Evolutionary conservation across 352 stramenopile species (phyloP), one percentile per base, ranked within the genome.

Genomic region (Phytophthora sansomeana): DNA sequence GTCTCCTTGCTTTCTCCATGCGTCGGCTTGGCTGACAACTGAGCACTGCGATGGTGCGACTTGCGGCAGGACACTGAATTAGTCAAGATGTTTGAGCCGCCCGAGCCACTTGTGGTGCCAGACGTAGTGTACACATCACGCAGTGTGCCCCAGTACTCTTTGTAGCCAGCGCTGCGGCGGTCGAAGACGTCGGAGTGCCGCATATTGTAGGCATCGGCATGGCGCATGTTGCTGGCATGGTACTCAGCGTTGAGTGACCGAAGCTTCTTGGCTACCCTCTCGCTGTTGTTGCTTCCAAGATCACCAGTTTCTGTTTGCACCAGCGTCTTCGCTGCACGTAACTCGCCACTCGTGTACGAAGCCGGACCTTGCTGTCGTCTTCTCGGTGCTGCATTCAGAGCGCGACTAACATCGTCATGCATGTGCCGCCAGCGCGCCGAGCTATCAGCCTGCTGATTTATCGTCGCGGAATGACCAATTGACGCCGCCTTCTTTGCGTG

Each of bases 181-280:
- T 90, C 81, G 28, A 73, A 74, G 7, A 75, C 50, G 19, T 80
- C 62, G 5, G 58, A 46, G 13, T 69, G 63, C 28, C 72, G 68
- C 49, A 89, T 72, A n/a, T 76, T 77, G 32, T 75, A 86, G 7
- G 46, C 63, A 41, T 80, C 72, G 47, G 61, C 58, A 9, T 69
- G 63, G 17, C 72, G 68, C 64, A 89, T 74, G 46, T 74, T 77
- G 39, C 83, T 90, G 21, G 81, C 82, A 46, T 86, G 75, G 68
- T 87, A 93, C 69, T 91, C 82, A n/a, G 78, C 81, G 38, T 93
- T 82, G 13, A 91, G 68, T 11, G 80, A 89, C 55, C 83, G 87
- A 35, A 91, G 78, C 59, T 90, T 91, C 57, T 90, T 89, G 17
- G 81, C 81, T 33, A 87, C 80, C n/a, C 72, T 74, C 47, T 90